Conservation (phyloP, 1,139 yeast genomes). For the Pichia inconspicua region DNA sequence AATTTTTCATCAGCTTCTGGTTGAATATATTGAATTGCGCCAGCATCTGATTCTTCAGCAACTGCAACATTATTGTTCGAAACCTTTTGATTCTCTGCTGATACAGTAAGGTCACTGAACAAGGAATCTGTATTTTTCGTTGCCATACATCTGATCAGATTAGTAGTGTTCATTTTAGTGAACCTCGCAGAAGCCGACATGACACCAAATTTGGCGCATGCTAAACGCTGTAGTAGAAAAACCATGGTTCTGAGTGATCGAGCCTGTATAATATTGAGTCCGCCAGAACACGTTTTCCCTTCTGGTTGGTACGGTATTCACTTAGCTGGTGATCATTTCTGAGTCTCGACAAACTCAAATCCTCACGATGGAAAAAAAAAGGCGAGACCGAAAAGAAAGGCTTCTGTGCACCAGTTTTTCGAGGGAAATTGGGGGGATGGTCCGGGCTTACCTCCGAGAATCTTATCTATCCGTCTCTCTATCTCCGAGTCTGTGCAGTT, state of each 20-base stretch:
- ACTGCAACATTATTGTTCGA: conserved; percentile 6
- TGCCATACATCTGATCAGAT: conserved; percentile 1
- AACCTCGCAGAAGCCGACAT: not conserved
- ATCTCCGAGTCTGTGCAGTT: too few species aligned
- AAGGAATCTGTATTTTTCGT: conserved; percentile 14
- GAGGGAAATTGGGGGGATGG: too few species aligned
- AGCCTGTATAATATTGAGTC: not conserved
- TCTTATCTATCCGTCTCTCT: too few species aligned
- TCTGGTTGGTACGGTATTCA: too few species aligned
- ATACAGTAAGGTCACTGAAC: conserved; percentile 19
- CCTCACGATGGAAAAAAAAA: too few species aligned
- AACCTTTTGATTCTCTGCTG: conserved; percentile 1
- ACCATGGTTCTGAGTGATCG: not conserved
- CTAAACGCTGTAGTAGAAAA: not conserved
- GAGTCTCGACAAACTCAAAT: too few species aligned
- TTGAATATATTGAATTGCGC: conserved; percentile 15
- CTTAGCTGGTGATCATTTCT: too few species aligned
- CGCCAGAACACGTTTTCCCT: too few species aligned
- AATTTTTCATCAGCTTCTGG: conserved; percentile 33
- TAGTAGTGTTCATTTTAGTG: not conserved
- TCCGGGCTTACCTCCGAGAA: too few species aligned
- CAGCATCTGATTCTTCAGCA: conserved; percentile 10
- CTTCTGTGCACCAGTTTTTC: too few species aligned
- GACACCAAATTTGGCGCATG: not conserved
- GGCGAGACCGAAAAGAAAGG: too few species aligned